phyloP scores from a whole-genome alignment of 352 stramenopile genomes.

The Phytophthora cajani region DNA sequence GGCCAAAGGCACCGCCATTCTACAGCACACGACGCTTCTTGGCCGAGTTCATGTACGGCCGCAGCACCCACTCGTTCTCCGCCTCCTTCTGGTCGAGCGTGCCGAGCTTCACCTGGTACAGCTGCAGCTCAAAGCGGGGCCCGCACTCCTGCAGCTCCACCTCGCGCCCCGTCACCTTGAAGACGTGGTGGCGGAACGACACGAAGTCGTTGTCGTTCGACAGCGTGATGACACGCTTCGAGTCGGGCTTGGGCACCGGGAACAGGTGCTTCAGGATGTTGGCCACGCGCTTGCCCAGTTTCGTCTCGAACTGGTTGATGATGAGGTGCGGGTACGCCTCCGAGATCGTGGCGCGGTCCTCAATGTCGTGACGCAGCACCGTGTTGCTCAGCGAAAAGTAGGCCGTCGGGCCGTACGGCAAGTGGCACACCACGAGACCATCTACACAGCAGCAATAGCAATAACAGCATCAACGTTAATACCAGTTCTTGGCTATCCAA shows the following conservation, averaged over 20 bases:
- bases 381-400: conserved; percentile 98
- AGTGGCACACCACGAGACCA: conserved; percentile 98
- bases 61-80: conserved; percentile 99
- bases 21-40: conserved; percentile 95
- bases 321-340: conserved; percentile 97
- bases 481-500: background rate
- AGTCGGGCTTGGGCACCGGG: conserved; percentile 96
- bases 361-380: conserved; percentile 99
- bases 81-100: conserved; percentile 99
- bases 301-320: conserved; percentile 96
- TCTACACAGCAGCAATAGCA: conserved; percentile 61
- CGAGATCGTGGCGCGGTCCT: conserved; percentile 93
- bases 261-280: conserved; percentile 99
- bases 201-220: conserved; percentile 99
- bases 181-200: conserved; percentile 99
- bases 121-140: conserved; percentile 98
- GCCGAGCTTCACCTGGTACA: conserved; percentile 98
- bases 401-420: conserved; percentile 98
- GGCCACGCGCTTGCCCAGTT: conserved; percentile 93
- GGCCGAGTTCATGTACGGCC: conserved; percentile 99
- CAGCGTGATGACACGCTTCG: conserved; percentile 97
- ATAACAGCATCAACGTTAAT: background rate
- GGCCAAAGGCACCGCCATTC: conserved; percentile 20
- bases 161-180: conserved; percentile 92
- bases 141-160: conserved; percentile 97